Percentiles rank a stretch among this genome's conserved stretches.
These are phyloP conservation scores for Gymnopilus junonius DNA, from an alignment of 768 basidiomycete genomes.

Conservation along the genomic window DNA sequence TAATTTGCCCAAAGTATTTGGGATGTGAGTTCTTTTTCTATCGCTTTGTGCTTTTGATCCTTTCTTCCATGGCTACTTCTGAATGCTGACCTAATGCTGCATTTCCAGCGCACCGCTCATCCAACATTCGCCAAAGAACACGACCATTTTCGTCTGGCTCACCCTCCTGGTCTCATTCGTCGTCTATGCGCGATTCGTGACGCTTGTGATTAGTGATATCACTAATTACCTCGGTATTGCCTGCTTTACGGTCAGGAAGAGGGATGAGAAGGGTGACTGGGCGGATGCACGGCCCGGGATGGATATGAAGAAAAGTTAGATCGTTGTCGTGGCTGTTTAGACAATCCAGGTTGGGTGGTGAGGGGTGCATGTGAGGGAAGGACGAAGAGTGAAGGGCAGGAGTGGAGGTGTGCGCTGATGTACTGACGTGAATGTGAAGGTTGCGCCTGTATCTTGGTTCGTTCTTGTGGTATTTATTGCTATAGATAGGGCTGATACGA, in stretches of 20 bases:
- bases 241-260: slow-evolving; percentile 91
- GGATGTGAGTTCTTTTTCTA: slow-evolving; percentile 52
- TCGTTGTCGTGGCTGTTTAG: not conserved
- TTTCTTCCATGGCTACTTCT: too few species aligned
- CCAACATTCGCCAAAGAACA: slow-evolving; percentile 55
- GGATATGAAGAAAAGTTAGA: not conserved
- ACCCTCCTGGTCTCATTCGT: slow-evolving; percentile 71
- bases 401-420: too few species aligned
- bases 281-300: not conserved
- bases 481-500: too few species aligned
- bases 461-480: too few species aligned
- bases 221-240: slow-evolving; percentile 93
- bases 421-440: too few species aligned
- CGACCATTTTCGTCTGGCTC: slow-evolving; percentile 72
- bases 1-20: slow-evolving; percentile 67
- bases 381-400: too few species aligned
- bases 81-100: not conserved
- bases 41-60: too few species aligned
- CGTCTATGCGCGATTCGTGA: slow-evolving; percentile 78
- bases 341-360: not conserved
- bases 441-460: too few species aligned
- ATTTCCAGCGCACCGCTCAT: slow-evolving; percentile 66
- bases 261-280: slow-evolving; percentile 47
- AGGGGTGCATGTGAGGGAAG: too few species aligned
- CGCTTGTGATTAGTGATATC: slow-evolving; percentile 82